Percentiles rank a stretch among this genome's conserved stretches.
Evolutionary conservation across 495 filamentous ascomycete genomes (phyloP).

Genomic region (Neurospora sp.): DNA sequence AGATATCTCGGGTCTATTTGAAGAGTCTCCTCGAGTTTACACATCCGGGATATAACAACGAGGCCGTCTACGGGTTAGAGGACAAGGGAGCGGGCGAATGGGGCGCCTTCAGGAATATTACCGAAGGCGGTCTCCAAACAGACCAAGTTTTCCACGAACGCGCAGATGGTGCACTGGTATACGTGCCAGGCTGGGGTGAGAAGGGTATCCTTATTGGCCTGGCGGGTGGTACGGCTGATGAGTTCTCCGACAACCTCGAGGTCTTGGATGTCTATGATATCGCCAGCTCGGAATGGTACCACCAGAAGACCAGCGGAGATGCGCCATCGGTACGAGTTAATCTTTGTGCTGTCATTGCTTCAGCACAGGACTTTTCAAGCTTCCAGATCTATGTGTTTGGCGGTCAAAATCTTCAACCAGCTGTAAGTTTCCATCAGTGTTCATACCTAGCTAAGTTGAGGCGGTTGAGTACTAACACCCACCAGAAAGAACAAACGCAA

Average conservation of each 20-base stretch:
- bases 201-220: slow-evolving; percentile 61
- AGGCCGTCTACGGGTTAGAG: slow-evolving; percentile 41
- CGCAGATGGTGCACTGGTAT: slow-evolving; percentile 59
- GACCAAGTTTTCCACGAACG: slow-evolving; percentile 54
- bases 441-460: not conserved
- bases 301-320: slow-evolving; percentile 55
- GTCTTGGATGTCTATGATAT: slow-evolving; percentile 70
- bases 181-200: slow-evolving; percentile 62
- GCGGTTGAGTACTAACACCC: not conserved
- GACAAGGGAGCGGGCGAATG: slow-evolving; percentile 39
- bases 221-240: slow-evolving; percentile 53
- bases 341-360: slow-evolving; percentile 60
- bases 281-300: slow-evolving; percentile 66
- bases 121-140: slow-evolving; percentile 55
- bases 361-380: slow-evolving; percentile 58
- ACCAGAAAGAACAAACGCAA: slow-evolving; percentile 38
- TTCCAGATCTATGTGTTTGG: slow-evolving; percentile 71
- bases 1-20: slow-evolving; percentile 52
- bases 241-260: slow-evolving; percentile 57
- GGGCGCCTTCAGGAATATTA: slow-evolving; percentile 60
- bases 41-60: slow-evolving; percentile 53
- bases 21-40: slow-evolving; percentile 69
- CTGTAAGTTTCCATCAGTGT: slow-evolving; percentile 15
- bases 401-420: slow-evolving; percentile 59
- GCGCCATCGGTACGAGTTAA: slow-evolving; percentile 59